A percentile compares a stretch with the other conserved stretches of the same genome.
Conservation (phyloP, 768 basidiomycete genomes). For the Russula brevipes region DNA sequence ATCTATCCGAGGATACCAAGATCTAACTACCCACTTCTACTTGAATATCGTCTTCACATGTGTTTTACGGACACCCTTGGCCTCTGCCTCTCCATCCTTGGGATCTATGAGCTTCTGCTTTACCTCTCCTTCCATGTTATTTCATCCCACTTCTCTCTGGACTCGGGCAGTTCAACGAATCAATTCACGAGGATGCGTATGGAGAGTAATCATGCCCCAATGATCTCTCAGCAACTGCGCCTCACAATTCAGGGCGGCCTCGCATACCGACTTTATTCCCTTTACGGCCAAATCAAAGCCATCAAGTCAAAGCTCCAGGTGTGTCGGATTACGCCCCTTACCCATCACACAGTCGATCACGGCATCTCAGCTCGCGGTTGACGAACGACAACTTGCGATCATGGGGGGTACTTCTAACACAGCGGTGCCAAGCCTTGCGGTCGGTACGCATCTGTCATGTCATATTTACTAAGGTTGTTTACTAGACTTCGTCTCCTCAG, state of each 20-base stretch:
- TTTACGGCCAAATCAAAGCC: background rate
- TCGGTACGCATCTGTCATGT: background rate
- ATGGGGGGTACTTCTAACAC: background rate
- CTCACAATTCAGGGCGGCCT: background rate
- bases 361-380: background rate
- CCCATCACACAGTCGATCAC: background rate
- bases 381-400: background rate
- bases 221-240: background rate
- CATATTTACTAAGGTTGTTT: background rate
- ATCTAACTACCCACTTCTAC: background rate
- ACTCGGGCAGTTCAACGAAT: background rate
- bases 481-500: background rate
- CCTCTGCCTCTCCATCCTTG: background rate
- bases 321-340: background rate
- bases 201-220: background rate
- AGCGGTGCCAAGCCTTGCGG: background rate
- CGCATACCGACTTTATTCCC: background rate
- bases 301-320: background rate
- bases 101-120: background rate
- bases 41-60: background rate
- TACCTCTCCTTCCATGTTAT: background rate
- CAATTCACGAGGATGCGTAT: background rate
- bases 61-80: background rate
- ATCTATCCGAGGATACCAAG: too few relatives aligned
- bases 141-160: background rate